phyloP scores from a whole-genome alignment of 73 alveolate genomes.

The Durusdinium trenchii region DNA sequence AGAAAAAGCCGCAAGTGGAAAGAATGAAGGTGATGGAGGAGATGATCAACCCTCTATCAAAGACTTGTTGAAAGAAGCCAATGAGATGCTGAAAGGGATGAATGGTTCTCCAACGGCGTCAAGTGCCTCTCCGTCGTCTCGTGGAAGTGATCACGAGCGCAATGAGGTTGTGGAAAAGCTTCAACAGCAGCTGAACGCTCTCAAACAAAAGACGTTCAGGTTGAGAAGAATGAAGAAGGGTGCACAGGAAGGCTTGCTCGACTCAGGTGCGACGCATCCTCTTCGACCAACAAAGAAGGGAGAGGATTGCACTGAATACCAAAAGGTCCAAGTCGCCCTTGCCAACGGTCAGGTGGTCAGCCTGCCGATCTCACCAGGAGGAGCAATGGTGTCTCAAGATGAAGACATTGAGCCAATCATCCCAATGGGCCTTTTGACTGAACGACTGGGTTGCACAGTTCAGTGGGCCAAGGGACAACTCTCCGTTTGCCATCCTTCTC shows the following conservation, averaged over 20 bases:
- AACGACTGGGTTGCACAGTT: background rate
- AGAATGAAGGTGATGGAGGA: too few relatives aligned
- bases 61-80: too few relatives aligned
- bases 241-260: background rate
- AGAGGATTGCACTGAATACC: background rate
- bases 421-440: background rate
- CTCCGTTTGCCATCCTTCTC: background rate
- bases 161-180: background rate
- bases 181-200: background rate
- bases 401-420: background rate
- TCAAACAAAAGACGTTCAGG: background rate
- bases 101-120: too few relatives aligned
- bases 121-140: too few relatives aligned
- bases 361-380: background rate
- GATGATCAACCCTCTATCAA: too few relatives aligned
- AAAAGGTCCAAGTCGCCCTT: background rate
- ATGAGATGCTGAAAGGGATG: too few relatives aligned
- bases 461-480: background rate
- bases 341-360: background rate
- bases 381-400: background rate
- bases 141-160: too few relatives aligned
- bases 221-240: background rate
- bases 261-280: slow-evolving; percentile 9
- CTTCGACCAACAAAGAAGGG: background rate
- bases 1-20: too few relatives aligned